Conservation (phyloP, 257 asterid genomes). For the Voacanga thouarsii region DNA sequence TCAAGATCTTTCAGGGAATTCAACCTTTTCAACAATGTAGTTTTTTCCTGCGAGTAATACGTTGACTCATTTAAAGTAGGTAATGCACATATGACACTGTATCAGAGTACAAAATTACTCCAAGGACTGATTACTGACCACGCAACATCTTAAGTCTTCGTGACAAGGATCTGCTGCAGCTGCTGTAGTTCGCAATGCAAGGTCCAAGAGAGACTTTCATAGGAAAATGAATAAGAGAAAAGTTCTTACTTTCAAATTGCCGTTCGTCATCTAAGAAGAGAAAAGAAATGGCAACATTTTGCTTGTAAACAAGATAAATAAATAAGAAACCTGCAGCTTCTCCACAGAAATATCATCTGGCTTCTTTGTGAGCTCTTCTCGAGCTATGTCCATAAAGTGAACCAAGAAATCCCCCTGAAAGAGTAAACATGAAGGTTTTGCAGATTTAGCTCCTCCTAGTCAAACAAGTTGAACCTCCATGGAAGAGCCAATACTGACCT, state of each 20-base stretch:
- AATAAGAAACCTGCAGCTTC: slow-evolving; percentile 78
- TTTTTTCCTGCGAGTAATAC: slow-evolving; percentile 57
- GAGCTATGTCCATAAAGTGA: slow-evolving; percentile 96
- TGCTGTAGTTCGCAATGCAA: slow-evolving; percentile 91
- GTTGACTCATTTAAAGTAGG: slow-evolving; percentile 7
- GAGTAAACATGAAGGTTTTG: slow-evolving; percentile 16
- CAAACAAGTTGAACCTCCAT: not conserved
- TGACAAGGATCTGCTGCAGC: slow-evolving; percentile 95
- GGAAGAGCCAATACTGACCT: not conserved
- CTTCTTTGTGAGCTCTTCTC: slow-evolving; percentile 86
- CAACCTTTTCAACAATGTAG: slow-evolving; percentile 86
- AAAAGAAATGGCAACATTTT: slow-evolving; percentile 5
- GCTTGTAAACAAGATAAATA: slow-evolving; percentile 11
- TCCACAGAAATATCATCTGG: slow-evolving; percentile 89
- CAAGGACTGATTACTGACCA: slow-evolving; percentile 51
- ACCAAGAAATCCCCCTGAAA: slow-evolving; percentile 97
- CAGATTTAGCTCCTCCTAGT: slow-evolving; percentile 1
- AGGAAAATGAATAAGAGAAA: slow-evolving; percentile 11
- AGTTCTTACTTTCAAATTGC: slow-evolving; percentile 5
- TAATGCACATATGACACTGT: not conserved
- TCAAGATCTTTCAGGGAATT: slow-evolving; percentile 83
- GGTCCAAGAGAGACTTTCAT: slow-evolving; percentile 91
- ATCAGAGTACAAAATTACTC: not conserved
- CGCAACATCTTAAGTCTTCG: slow-evolving; percentile 92
- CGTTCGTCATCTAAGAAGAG: slow-evolving; percentile 9